Percentiles rank a stretch among this genome's conserved stretches.
These are phyloP conservation scores for Lactarius tabidus DNA, from an alignment of 768 basidiomycete species.

Conservation along the genomic window DNA sequence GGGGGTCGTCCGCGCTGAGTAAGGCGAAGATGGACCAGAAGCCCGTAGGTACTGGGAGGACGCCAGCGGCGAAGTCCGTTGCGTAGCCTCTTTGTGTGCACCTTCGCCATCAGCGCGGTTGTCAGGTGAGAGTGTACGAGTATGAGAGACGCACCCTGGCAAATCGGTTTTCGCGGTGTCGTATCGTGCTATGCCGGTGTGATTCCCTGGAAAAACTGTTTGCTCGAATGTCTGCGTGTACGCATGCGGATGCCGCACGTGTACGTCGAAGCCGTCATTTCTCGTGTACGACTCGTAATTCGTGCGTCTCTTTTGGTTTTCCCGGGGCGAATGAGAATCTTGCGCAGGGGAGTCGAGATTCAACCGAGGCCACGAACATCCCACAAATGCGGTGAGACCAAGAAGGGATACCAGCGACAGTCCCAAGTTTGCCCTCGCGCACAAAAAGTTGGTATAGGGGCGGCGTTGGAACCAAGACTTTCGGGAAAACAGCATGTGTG, in stretches of 20 bases:
- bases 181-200: constrained; percentile 11
- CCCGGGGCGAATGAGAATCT: neutral
- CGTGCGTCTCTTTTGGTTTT: neutral
- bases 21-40: constrained; percentile 18
- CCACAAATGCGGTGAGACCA: constrained; percentile 1
- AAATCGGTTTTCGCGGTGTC: constrained; percentile 1
- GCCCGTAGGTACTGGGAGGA: constrained; percentile 15
- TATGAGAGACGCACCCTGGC: neutral
- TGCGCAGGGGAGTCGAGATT: constrained; percentile 1
- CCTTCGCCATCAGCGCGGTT: neutral
- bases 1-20: neutral
- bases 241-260: neutral
- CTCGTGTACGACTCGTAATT: neutral
- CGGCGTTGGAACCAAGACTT: neutral
- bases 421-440: neutral
- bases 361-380: constrained; percentile 12
- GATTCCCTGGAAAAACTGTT: constrained; percentile 7
- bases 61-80: constrained; percentile 4
- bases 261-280: neutral
- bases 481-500: neutral
- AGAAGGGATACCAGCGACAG: constrained; percentile 5
- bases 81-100: neutral
- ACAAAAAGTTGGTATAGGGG: neutral
- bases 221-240: constrained; percentile 1
- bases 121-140: neutral